A percentile compares a stretch with the other conserved stretches of the same genome.
Conservation (phyloP, 495 filamentous ascomycete species). For the Tuber aestivum region DNA sequence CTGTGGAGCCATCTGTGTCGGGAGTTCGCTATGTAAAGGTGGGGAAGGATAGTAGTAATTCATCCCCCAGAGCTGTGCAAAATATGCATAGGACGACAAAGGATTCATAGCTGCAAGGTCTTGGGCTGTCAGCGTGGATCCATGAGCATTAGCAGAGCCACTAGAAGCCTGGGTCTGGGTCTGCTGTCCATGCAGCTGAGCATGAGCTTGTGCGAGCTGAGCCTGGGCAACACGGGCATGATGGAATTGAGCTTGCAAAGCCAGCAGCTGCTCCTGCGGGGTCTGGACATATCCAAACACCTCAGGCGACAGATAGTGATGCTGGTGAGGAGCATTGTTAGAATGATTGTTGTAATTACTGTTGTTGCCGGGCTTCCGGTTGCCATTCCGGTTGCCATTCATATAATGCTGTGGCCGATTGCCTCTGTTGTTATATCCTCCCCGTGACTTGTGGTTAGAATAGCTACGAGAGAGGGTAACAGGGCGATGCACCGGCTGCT, state of each 20-base stretch:
- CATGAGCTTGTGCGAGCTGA: conserved; percentile 50
- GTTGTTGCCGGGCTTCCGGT: conserved; percentile 50
- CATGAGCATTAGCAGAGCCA: conserved; percentile 48
- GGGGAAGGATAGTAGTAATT: conserved; percentile 48
- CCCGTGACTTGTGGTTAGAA: conserved; percentile 48
- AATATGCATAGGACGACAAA: conserved; percentile 46
- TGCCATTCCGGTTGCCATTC: conserved; percentile 55
- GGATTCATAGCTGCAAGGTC: conserved; percentile 45
- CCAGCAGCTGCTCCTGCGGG: conserved; percentile 33
- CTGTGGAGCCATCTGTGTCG: conserved; percentile 31
- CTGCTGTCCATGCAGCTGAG: conserved; percentile 50
- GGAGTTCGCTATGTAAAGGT: conserved; percentile 42
- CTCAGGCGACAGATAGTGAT: conserved; percentile 33
- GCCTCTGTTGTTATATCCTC: conserved; percentile 52
- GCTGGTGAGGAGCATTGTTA: conserved; percentile 27
- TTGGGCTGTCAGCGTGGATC: conserved; percentile 38
- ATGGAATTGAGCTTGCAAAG: conserved; percentile 53
- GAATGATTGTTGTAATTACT: conserved; percentile 45
- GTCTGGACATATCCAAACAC: conserved; percentile 36
- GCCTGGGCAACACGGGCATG: conserved; percentile 58
- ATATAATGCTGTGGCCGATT: conserved; percentile 50
- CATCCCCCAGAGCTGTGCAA: conserved; percentile 48
- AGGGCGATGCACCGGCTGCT: conserved; percentile 55
- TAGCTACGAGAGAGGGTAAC: conserved; percentile 52
- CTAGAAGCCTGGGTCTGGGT: conserved; percentile 47